Evolutionary conservation across 2,329 filamentous ascomycete genomes (phyloP), one percentile per base, ranked within the genome.

Genomic region (Aspergillus amoenus): DNA sequence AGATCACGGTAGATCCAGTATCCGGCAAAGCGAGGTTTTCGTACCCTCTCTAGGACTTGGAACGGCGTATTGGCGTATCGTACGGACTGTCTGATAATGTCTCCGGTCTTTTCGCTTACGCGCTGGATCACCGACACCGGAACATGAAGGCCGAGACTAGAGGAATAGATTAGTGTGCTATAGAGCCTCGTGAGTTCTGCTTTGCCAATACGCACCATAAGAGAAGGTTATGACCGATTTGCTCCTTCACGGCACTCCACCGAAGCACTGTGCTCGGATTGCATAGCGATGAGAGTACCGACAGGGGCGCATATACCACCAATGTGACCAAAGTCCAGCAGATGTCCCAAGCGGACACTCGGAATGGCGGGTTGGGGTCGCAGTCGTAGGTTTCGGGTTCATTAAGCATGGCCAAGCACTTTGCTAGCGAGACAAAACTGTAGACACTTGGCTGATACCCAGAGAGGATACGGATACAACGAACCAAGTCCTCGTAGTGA

Each of bases 61-160:
- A 52, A 57, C 13, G 55, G 50, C 18, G 46, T 22, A 22, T 53
- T 21, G 9, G 49, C 15, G 44, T 57, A 57, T 39, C 55, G 55
- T 7, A 17, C 18, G 18, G 55, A 57, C 22, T 45, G 24, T 37
- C 17, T 42, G 34, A 52, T 34, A 15, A 34, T 39, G 42, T 17
- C 22, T 39, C 40, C 50, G 5, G 39, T 49, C 18, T 39, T 52
- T 8, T 49, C 30, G 12, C 27, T 48, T 30, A 40, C 44, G 15
- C 44, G 55, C 22, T 57, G 55, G 18, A 57, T 53, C 13, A 57
- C 44, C 8, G 55, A 46, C 15, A 57, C 34, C 8, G 55, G 55
- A 15, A 57, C 44, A 40, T 30, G 50, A 32, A 39, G 50, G 45
- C 49, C 55, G 27, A 57, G 17, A 32, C 55, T 57, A 11, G 37